Percentiles rank a stretch among this genome's conserved stretches.
Evolutionary conservation across 495 filamentous ascomycete species (phyloP).

Genomic region (Diplogelasinospora grovesii): DNA sequence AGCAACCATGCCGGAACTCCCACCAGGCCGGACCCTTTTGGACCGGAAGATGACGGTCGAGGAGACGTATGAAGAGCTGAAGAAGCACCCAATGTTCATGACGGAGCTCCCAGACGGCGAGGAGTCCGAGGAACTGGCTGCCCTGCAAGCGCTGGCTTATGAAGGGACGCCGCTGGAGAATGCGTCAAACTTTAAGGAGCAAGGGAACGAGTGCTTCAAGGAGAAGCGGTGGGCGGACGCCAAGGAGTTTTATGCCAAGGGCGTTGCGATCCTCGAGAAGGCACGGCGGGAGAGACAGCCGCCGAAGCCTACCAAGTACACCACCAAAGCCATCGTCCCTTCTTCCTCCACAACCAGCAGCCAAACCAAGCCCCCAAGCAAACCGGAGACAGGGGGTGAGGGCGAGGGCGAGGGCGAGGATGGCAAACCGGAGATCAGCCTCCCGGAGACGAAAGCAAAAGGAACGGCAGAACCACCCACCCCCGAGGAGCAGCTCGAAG

Average conservation of each 20-base stretch:
- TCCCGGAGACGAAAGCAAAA: too few species aligned
- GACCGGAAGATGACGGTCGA: conserved; percentile 57
- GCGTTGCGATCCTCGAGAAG: conserved; percentile 60
- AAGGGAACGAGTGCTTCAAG: conserved; percentile 81
- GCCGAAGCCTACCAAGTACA: too few species aligned
- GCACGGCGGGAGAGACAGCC: too few species aligned
- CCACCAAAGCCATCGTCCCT: too few species aligned
- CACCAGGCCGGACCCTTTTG: conserved; percentile 48
- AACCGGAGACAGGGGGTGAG: too few species aligned
- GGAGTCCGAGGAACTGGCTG: conserved; percentile 76
- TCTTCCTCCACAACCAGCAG: too few species aligned
- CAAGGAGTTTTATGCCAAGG: conserved; percentile 86
- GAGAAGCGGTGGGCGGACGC: conserved; percentile 73
- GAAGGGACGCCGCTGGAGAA: conserved; percentile 85
- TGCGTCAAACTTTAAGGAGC: conserved; percentile 70
- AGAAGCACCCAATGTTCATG: conserved; percentile 89
- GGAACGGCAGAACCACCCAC: conserved; percentile 23
- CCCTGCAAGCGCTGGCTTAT: conserved; percentile 81
- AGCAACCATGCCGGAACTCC: conserved; percentile 5
- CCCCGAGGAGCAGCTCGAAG: conserved; percentile 13
- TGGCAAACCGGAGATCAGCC: too few species aligned
- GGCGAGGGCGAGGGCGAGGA: too few species aligned
- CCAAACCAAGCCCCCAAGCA: too few species aligned
- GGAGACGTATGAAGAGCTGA: conserved; percentile 67
- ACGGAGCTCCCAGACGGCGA: conserved; percentile 50